Evolutionary conservation across 2,329 filamentous ascomycete species (phyloP), one percentile per base, ranked within the genome.

Genomic region (Cucurbitaria berberidis): DNA sequence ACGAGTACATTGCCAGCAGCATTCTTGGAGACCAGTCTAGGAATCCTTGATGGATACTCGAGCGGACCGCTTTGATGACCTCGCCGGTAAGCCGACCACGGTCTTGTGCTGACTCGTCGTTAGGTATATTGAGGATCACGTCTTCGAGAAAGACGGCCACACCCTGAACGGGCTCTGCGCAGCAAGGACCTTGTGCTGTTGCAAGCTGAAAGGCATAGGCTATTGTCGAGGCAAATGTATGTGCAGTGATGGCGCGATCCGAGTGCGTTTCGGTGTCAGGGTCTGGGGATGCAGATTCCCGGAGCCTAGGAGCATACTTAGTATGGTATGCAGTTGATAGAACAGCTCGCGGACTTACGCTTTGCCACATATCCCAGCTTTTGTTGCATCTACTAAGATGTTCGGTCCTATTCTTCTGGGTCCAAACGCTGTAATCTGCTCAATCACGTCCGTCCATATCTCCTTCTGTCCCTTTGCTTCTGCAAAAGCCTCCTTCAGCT

Each of bases 11-110:
- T 45, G 95, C 95, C 39, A 99, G 86, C 78, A 98, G 86, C 63
- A 99, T 85, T n/a, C 95, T 87, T 0, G 95, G 90, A 34, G 89
- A 93, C 95, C 95, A 99, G 80, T 98, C 95, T 16, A 97, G 81
- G 80, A 98, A 96, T 19, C 88, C 93, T 59, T 88, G 82, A 45
- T 88, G 85, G 56, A 99, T 91, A n/a, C 88, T 85, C 40, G 91
- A 87, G 63, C 93, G 91, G 16, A 93, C 87, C 0, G 90, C 89
- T 74, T 92, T 92, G 79, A 99, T 96, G 39, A 96, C 86, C 77
- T 98, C 95, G 58, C 95, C 92, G 0, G 93, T 98, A 0, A 98
- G 80, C 2, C 93, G 89, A 65, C 90, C 89, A 43, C 84, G 86
- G 63, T 91, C 87, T 13, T 82, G 78, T 13, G 84, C 81, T 2